Evolutionary conservation across 768 basidiomycete genomes (phyloP).

Genomic region (Pleurotus tuber-regium): DNA sequence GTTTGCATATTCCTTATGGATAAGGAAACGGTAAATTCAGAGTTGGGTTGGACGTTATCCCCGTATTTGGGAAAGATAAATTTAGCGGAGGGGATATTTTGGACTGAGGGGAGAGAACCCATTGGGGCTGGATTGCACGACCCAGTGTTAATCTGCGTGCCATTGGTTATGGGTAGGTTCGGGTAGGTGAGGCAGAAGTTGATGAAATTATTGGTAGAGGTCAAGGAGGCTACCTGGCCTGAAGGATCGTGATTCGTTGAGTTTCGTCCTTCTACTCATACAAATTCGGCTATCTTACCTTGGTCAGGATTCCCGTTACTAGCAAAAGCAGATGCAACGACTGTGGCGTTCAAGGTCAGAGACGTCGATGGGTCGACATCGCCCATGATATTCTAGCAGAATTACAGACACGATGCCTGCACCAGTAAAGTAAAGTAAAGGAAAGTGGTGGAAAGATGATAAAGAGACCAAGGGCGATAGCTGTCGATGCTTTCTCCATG

Average conservation of each 20-base stretch:
- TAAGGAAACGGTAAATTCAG: slow-evolving; percentile 48
- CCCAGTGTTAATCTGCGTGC: slow-evolving; percentile 44
- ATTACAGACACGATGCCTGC: not conserved
- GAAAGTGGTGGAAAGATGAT: not conserved
- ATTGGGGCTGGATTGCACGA: slow-evolving; percentile 62
- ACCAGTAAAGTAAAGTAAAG: not conserved
- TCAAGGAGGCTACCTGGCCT: slow-evolving; percentile 51
- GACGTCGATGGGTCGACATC: not conserved
- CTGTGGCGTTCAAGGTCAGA: not conserved
- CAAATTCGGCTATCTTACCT: not conserved
- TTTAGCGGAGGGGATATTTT: slow-evolving; percentile 48
- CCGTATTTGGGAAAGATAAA: slow-evolving; percentile 44
- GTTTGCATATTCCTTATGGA: slow-evolving; percentile 41
- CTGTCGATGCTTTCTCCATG: too few relatives aligned
- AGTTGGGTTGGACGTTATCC: slow-evolving; percentile 39
- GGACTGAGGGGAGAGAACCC: slow-evolving; percentile 46
- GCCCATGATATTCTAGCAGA: not conserved
- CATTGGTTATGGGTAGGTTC: slow-evolving; percentile 51
- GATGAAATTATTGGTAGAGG: slow-evolving; percentile 63
- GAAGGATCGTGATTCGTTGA: not conserved
- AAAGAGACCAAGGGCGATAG: too few relatives aligned
- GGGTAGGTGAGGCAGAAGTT: slow-evolving; percentile 48
- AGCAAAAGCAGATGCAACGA: not conserved
- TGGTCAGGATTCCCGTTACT: not conserved
- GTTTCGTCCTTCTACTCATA: not conserved